phyloP scores from a whole-genome alignment of 2,329 filamentous ascomycete species.

The Trichoderma sp. region DNA sequence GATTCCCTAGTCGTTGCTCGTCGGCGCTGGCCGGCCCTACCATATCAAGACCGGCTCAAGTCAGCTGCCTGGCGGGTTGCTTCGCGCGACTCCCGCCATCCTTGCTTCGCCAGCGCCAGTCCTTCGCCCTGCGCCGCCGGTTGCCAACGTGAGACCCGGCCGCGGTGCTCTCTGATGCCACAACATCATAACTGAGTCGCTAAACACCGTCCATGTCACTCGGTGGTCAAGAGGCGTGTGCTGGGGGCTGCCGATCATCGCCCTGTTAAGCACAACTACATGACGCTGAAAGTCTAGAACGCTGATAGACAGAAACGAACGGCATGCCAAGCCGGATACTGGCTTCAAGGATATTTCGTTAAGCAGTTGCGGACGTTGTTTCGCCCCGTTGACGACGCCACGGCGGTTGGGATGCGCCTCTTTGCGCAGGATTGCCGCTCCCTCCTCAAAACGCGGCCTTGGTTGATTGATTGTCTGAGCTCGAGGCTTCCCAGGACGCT shows the following conservation, averaged over 20 bases:
- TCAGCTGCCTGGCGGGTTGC: not conserved
- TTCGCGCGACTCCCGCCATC: not conserved
- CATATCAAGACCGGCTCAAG: not conserved
- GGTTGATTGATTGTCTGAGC: not conserved
- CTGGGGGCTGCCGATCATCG: constrained; percentile 17
- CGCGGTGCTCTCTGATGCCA: not conserved
- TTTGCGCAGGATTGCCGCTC: not conserved
- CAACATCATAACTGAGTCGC: not conserved
- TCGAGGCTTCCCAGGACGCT: not conserved
- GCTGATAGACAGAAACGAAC: constrained; percentile 1
- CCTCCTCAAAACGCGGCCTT: not conserved
- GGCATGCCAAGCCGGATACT: constrained; percentile 18
- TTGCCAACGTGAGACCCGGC: not conserved
- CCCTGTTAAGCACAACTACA: constrained; percentile 1
- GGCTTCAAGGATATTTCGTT: constrained; percentile 2
- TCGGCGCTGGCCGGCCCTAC: not conserved
- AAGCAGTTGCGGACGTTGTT: not conserved
- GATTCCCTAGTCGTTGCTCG: not conserved
- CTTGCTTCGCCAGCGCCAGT: not conserved
- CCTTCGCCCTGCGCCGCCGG: not conserved
- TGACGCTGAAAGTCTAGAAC: constrained; percentile 14
- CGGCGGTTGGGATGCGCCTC: not conserved
- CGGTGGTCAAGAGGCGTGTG: not conserved
- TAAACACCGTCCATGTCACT: not conserved
- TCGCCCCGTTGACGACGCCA: not conserved